phyloP scores from a whole-genome alignment of 768 basidiomycete genomes.

The Russula foetens region DNA sequence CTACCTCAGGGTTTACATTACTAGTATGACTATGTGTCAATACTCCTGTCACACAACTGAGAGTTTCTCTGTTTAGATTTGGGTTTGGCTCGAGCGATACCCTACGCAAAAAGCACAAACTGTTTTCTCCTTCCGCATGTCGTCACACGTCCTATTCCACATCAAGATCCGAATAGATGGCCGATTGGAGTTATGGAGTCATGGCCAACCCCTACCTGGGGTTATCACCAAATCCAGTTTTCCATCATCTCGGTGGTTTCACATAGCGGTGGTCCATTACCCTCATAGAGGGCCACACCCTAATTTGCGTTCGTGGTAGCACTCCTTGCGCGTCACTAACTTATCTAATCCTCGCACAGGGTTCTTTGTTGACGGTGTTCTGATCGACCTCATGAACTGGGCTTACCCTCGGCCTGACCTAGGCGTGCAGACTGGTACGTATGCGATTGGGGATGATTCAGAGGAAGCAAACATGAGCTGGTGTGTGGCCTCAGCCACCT shows the following conservation, averaged over 20 bases:
- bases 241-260: constrained; percentile 59
- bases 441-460: constrained; percentile 50
- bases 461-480: constrained; percentile 43
- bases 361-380: constrained; percentile 64
- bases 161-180: constrained; percentile 50
- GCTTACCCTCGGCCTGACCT: constrained; percentile 49
- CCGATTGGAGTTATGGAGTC: constrained; percentile 40
- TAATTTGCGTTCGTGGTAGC: constrained; percentile 49
- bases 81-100: constrained; percentile 42
- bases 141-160: constrained; percentile 31
- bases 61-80: constrained; percentile 30
- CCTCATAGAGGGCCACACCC: constrained; percentile 48
- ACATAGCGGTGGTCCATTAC: constrained; percentile 59
- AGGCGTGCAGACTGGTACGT: constrained; percentile 31
- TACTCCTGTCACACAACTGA: constrained; percentile 22
- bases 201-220: constrained; percentile 32
- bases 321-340: neutral
- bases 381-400: constrained; percentile 56
- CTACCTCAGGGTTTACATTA: constrained; percentile 59
- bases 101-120: constrained; percentile 28
- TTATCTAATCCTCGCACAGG: constrained; percentile 34
- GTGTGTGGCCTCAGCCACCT: constrained; percentile 60
- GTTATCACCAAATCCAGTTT: constrained; percentile 41
- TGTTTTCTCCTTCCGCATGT: constrained; percentile 32
- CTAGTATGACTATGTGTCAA: constrained; percentile 39